These are phyloP conservation scores for Penicillium concentricum DNA, from an alignment of 2,329 filamentous ascomycete species.

Conservation along the genomic window DNA sequence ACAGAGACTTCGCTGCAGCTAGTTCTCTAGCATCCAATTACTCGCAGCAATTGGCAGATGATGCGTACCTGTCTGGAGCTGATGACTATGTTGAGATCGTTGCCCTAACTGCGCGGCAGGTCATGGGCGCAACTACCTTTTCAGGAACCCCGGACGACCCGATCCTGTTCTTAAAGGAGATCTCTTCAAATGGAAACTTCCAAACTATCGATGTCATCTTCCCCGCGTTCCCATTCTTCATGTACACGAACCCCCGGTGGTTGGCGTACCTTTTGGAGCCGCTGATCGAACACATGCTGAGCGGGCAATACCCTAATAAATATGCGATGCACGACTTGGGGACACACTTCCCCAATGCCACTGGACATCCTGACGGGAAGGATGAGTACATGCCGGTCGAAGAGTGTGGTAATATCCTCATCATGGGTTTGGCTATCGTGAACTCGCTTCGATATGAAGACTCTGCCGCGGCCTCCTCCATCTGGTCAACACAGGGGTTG, in stretches of 20 bases:
- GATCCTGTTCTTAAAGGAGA: conserved; percentile 79
- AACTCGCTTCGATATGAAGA: conserved; percentile 69
- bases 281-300: conserved; percentile 75
- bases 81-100: conserved; percentile 75
- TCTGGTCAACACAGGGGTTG: conserved; percentile 52
- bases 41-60: conserved; percentile 65
- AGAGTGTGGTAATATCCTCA: conserved; percentile 70
- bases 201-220: conserved; percentile 89
- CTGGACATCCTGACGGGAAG: conserved; percentile 52
- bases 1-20: conserved; percentile 68
- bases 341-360: conserved; percentile 55
- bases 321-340: conserved; percentile 57
- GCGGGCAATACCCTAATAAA: conserved; percentile 76
- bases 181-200: conserved; percentile 79
- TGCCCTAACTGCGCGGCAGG: conserved; percentile 74
- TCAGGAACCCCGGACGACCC: conserved; percentile 69
- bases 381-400: conserved; percentile 61
- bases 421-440: conserved; percentile 75
- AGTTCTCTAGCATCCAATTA: conserved; percentile 67
- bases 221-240: conserved; percentile 80
- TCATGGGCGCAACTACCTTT: conserved; percentile 75
- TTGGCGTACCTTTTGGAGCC: conserved; percentile 76
- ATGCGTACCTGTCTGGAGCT: conserved; percentile 72
- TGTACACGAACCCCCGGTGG: conserved; percentile 81
- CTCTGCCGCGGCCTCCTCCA: conserved; percentile 56